Evolutionary conservation across 2,329 filamentous ascomycete genomes (phyloP), one percentile per base, ranked within the genome.

Genomic region (Plenodomus lindquistii): DNA sequence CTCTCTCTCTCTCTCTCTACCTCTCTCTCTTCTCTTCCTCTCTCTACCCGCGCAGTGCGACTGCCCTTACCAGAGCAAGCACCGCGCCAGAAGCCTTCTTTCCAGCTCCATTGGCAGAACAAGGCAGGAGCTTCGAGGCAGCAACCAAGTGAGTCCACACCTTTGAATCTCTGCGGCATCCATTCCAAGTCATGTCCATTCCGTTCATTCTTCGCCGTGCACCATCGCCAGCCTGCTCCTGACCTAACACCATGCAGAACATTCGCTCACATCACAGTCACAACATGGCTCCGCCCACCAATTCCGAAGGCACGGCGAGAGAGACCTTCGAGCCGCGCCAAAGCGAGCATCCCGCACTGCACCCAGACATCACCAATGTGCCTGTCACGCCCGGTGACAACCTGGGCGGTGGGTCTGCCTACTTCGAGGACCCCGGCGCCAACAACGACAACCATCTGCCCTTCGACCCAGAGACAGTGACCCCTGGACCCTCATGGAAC

Each of bases 311-410:
- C 34, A 48, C 43, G 37, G 40, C 49, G 15, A 57, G 59, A 16
- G 61, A 62, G 37, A 46, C 59, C 20, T 60, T 66, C 46, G 65
- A 65, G 35, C 55, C 60, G n/a, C 48, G 55, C 27, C 44, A 55
- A 21, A 61, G 62, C 35, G 60, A 65, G 20, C 71, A 75, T 63
- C 74, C 73, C 22, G 74, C 73, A 5, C 69, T 75, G 22, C 63
- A 73, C 17, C 64, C 69, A 42, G 67, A 63, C 34, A 54, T 74
- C 46, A 75, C 69, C 40, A 60, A 59, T 11, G 67, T 75, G 15
- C 75, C 75, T 11, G 75, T 77, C 42, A 77, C 75, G 10, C 75
- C 75, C 17, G 74, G 71, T 40, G 65, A 74, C 5, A 67, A 72
- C 45, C 40, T 67, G 39, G 56, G 57, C 22, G 73, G 72, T 27